Evolutionary conservation across 2,329 filamentous ascomycete species (phyloP).

Genomic region (Exophiala sideris): DNA sequence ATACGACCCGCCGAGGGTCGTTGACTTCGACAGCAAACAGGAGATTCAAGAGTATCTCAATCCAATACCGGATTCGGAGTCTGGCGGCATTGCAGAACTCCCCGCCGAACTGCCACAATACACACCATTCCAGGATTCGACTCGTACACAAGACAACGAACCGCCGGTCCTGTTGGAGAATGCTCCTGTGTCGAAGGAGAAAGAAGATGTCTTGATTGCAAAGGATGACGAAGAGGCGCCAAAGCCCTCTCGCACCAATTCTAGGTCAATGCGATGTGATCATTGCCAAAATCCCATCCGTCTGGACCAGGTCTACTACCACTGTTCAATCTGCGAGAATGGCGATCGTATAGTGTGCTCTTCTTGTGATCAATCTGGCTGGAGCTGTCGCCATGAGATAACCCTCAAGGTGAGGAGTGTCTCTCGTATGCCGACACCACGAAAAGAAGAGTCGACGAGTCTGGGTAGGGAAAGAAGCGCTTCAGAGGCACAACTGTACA

Average conservation of each 20-base stretch:
- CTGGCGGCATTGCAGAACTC: constrained; percentile 19
- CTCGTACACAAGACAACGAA: constrained; percentile 18
- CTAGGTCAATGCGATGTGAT: constrained; percentile 27
- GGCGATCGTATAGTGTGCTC: constrained; percentile 27
- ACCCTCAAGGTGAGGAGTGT: constrained; percentile 24
- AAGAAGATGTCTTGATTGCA: neutral
- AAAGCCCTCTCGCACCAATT: constrained; percentile 1
- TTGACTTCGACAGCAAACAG: constrained; percentile 24
- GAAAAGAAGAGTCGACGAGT: neutral
- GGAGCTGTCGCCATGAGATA: constrained; percentile 27
- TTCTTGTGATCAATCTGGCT: constrained; percentile 24
- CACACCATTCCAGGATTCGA: constrained; percentile 23
- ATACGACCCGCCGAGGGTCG: constrained; percentile 18
- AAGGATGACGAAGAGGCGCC: neutral
- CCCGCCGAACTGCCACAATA: constrained; percentile 24
- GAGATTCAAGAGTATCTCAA: constrained; percentile 21
- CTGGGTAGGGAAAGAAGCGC: constrained; percentile 5
- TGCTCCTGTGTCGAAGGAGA: constrained; percentile 3
- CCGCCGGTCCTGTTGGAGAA: constrained; percentile 13
- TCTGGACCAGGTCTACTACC: constrained; percentile 25
- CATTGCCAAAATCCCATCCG: constrained; percentile 26
- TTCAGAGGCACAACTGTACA: constrained; percentile 11
- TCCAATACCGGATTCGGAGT: constrained; percentile 8
- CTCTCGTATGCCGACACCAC: constrained; percentile 3
- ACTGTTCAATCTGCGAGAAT: constrained; percentile 26